Evolutionary conservation across 176 grass and related monocot species (phyloP), one percentile per base, ranked within the genome.

Genomic region (Oryza glumipatula): DNA sequence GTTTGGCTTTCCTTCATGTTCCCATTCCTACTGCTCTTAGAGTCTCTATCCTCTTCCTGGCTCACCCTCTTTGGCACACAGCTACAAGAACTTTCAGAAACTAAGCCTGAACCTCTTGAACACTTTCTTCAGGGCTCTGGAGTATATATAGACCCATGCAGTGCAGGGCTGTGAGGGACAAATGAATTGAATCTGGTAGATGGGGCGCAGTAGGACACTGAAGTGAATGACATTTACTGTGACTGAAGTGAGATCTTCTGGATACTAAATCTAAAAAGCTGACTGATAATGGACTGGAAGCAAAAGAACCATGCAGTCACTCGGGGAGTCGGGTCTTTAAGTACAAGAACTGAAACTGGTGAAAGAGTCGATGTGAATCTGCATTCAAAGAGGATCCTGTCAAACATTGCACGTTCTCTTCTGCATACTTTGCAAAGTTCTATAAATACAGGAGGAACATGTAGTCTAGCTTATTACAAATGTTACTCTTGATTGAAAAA

Each of bases 1-100:
- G 19, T 56, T 19, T 19, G 3, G 39, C 11, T 13, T 83, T 83
- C 69, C 80, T 73, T 9, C 39, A 73, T 74, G 80, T 74, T 73
- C 70, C 54, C 70, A 73, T 74, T 83, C 70, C 54, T 35, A 83
- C 3, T n/a, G 24, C 80, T 74, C 54, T 65, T 73, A n/a, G 28
- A 60, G 6, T 12, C 22, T 82, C 80, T 46, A 6, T 80, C 78
- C 64, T 80, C 65, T 80, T 80, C 28, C 19, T 19, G 5, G 5
- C 74, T 76, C 51, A 60, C 17, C 65, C 49, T 58, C 54, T 45
- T 60, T 60, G 56, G 22, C 3, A 2, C 43, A 72, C 11, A 81
- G 23, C 45, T 74, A 30, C 72, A 30, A 19, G 11, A 65, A 66
- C 22, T 83, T 65, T 65, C 41, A 74, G 56, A 30, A 30, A 65